phyloP scores from a whole-genome alignment of 176 grass and related monocot genomes.

The Triticum monococcum region DNA sequence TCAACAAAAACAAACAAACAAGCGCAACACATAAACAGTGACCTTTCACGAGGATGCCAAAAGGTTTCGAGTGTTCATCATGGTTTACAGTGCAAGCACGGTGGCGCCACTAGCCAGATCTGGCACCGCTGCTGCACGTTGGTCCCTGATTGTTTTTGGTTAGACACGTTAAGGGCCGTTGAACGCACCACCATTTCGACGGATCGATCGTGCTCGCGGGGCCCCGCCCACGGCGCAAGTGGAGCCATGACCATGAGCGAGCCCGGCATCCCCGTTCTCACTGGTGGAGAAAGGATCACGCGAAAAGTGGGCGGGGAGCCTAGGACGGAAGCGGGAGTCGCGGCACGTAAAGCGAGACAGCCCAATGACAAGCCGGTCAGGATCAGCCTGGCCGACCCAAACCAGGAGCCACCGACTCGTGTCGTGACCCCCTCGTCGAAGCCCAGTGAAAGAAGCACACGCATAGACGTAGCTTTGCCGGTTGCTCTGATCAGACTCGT shows the following conservation, averaged over 20 bases:
- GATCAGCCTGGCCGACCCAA: neutral
- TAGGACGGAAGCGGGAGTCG: neutral
- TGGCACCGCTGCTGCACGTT: neutral
- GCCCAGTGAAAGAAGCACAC: neutral
- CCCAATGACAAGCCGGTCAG: constrained; percentile 16
- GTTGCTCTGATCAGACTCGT: neutral
- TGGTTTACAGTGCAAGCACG: neutral
- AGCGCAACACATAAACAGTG: no score
- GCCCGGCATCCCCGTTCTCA: neutral
- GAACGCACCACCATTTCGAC: constrained; percentile 16
- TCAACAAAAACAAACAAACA: no score
- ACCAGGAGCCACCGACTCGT: neutral
- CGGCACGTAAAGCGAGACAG: constrained; percentile 8
- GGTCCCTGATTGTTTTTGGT: neutral
- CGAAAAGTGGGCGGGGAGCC: neutral
- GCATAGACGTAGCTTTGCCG: neutral
- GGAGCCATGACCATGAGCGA: neutral
- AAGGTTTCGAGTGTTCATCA: neutral
- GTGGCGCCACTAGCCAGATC: no score
- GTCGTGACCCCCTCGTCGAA: neutral
- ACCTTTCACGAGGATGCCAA: no score
- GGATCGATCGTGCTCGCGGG: neutral
- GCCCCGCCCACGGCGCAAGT: constrained; percentile 18
- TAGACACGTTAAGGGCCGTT: constrained; percentile 1
- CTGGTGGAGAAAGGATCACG: neutral